Conservation (phyloP, 2,329 filamentous ascomycete species). For the Sporothrix pallida region DNA sequence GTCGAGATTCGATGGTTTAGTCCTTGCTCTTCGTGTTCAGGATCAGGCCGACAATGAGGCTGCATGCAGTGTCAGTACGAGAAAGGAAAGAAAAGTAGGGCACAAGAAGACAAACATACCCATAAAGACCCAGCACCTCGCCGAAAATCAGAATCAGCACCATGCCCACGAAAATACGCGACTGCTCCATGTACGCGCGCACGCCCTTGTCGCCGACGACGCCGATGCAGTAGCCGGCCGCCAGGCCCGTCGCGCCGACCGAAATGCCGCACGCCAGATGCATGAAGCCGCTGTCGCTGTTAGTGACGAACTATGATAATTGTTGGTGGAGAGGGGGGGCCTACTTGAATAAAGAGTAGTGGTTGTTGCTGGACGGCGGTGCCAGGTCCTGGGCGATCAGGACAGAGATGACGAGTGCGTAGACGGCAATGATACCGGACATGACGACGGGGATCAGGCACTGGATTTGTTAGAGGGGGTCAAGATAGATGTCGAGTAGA, state of each 20-base stretch:
- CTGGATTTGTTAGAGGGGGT: conserved; percentile 49
- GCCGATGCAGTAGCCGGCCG: conserved; percentile 95
- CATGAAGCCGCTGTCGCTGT: conserved; percentile 75
- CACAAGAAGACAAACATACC: conserved; percentile 56
- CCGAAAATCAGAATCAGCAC: conserved; percentile 98
- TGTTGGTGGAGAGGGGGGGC: conserved; percentile 42
- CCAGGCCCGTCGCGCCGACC: conserved; percentile 89
- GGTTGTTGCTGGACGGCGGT: conserved; percentile 64
- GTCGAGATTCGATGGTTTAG: conserved; percentile 44
- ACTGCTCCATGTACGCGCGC: conserved; percentile 94
- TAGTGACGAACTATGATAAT: conserved; percentile 29
- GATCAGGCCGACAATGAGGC: conserved; percentile 90
- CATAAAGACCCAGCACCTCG: conserved; percentile 95
- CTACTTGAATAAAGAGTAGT: conserved; percentile 86
- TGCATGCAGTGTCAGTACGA: conserved; percentile 46
- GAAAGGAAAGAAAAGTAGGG: neutral
- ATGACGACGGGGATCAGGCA: conserved; percentile 90
- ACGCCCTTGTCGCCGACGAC: conserved; percentile 94
- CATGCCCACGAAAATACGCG: conserved; percentile 96
- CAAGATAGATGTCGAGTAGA: no score
- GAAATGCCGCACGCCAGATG: conserved; percentile 89
- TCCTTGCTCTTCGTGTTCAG: conserved; percentile 84
- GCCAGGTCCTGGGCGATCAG: conserved; percentile 90
- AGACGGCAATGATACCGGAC: conserved; percentile 99
- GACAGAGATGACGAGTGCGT: conserved; percentile 94